phyloP scores from a whole-genome alignment of 106 monocot species.

The Acorus calamus region DNA sequence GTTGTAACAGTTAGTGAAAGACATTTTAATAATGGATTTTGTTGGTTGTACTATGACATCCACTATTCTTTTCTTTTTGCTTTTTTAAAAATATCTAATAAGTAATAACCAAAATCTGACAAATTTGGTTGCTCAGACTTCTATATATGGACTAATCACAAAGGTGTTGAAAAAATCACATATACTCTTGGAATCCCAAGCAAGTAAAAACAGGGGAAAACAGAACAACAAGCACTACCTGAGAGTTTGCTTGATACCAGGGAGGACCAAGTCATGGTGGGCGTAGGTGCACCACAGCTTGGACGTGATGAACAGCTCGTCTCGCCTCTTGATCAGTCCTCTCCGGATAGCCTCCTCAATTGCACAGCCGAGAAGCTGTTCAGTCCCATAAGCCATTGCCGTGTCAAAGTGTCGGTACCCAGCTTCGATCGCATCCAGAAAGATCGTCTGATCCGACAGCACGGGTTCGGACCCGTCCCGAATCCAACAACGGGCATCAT shows the following conservation, averaged over 20 bases:
- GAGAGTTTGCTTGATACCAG: conserved; percentile 3
- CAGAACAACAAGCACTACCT: not conserved
- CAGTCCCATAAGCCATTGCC: conserved; percentile 3
- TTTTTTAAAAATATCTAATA: too few relatives aligned
- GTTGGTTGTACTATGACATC: too few relatives aligned
- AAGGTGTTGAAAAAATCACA: too few relatives aligned
- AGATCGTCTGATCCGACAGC: not conserved
- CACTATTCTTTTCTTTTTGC: too few relatives aligned
- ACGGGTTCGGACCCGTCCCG: not conserved
- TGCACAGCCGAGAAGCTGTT: conserved; percentile 12
- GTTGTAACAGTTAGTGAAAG: too few relatives aligned
- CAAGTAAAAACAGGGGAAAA: too few relatives aligned
- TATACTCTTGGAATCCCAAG: too few relatives aligned
- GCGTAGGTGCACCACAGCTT: conserved; percentile 12
- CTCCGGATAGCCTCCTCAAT: conserved; percentile 4
- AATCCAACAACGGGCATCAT: too few relatives aligned
- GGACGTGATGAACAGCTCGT: conserved; percentile 21
- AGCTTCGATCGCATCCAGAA: conserved; percentile 9
- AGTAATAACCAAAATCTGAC: too few relatives aligned
- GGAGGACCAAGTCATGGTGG: conserved; percentile 1
- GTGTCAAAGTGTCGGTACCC: conserved; percentile 27
- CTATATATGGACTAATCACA: too few relatives aligned
- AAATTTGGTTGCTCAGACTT: too few relatives aligned
- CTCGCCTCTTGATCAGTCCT: conserved; percentile 2
- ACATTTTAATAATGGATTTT: too few relatives aligned